Conservation (phyloP, 345 rosid genomes). For the Eutrema yunnanense region DNA sequence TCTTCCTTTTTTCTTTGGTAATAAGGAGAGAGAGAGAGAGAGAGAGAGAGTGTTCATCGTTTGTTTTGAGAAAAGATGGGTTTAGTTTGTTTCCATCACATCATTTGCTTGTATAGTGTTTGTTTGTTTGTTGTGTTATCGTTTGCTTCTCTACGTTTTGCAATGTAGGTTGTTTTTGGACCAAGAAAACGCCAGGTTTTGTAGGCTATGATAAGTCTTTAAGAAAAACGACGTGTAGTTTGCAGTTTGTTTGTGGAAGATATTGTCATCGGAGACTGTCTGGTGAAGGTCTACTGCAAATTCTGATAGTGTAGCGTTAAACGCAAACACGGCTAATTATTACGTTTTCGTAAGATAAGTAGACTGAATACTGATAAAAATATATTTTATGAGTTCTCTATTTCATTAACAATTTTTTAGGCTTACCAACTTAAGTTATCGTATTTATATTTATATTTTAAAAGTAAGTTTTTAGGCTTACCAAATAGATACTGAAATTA, state of each 20-base stretch:
- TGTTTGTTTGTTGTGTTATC: conserved; percentile 10
- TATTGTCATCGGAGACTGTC: not conserved
- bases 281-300: not conserved
- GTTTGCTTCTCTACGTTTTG: not conserved
- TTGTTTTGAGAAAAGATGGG: conserved; percentile 5
- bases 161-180: conserved; percentile 17
- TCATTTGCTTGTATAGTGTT: conserved; percentile 26
- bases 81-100: not conserved
- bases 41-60: not conserved
- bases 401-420: not conserved
- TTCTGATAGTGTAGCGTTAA: not conserved
- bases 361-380: no score
- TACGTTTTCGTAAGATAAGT: not conserved
- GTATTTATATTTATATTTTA: not conserved
- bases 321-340: not conserved
- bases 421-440: not conserved
- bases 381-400: not conserved
- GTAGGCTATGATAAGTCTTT: not conserved
- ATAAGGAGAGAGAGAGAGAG: conserved; percentile 19
- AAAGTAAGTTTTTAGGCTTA: not conserved
- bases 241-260: conserved; percentile 5
- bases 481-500: not conserved
- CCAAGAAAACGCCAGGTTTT: conserved; percentile 12
- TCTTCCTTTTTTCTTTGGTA: conserved; percentile 8
- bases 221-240: conserved; percentile 11